These are phyloP conservation scores for Fistulifera pelliculosa DNA, from an alignment of 108 stramenopile species.

Conservation along the genomic window DNA sequence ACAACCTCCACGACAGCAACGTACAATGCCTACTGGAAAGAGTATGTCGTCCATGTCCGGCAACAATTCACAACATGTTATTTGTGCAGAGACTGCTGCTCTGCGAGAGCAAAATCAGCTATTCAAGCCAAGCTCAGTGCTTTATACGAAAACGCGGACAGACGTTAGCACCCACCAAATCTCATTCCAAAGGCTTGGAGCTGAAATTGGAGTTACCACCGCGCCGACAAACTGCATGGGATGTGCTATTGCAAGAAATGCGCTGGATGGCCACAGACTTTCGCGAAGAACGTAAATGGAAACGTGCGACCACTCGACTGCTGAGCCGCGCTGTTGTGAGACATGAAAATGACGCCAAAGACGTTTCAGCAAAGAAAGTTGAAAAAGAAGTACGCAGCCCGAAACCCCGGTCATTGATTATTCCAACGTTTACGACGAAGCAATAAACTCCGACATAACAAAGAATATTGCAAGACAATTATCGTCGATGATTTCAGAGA, in stretches of 20 bases:
- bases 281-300: conserved; percentile 85
- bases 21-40: conserved; percentile 1
- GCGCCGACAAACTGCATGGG: conserved; percentile 78
- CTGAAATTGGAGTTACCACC: conserved; percentile 21
- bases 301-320: conserved; percentile 38
- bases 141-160: not conserved
- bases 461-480: conserved; percentile 1
- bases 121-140: not conserved
- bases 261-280: conserved; percentile 82
- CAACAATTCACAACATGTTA: not conserved
- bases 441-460: not conserved
- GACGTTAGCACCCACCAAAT: too few species aligned
- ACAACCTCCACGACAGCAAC: not conserved
- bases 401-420: not conserved
- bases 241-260: conserved; percentile 81
- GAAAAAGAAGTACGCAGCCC: not conserved
- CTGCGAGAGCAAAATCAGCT: not conserved
- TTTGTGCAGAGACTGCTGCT: not conserved
- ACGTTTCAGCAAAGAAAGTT: too few species aligned
- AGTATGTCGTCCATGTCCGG: too few species aligned
- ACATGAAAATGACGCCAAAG: not conserved
- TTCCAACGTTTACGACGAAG: not conserved
- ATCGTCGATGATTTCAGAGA: conserved; percentile 16
- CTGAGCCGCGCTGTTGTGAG: conserved; percentile 6
- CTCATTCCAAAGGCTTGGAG: too few species aligned